phyloP scores from a whole-genome alignment of 228 moss, liverwort and hornwort genomes.

The Sphagnum fallax region DNA sequence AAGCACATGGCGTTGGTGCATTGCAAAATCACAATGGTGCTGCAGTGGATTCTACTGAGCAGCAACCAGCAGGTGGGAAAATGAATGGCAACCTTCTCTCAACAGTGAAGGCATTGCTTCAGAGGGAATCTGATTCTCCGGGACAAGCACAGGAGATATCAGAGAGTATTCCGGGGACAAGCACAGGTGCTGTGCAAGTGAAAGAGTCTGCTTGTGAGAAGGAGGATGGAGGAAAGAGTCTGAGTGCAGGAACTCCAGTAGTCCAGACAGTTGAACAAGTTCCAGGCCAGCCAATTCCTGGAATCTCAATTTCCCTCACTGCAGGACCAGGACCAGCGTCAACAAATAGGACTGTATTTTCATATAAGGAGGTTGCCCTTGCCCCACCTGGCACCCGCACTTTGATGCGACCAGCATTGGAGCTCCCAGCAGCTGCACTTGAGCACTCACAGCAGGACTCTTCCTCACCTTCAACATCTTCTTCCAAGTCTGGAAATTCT shows the following conservation, averaged over 20 bases:
- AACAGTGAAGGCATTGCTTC: background rate
- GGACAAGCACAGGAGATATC: background rate
- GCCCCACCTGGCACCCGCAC: slow-evolving; percentile 40
- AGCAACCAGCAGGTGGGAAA: background rate
- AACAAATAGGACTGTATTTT: slow-evolving; percentile 27
- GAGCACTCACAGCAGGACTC: slow-evolving; percentile 1
- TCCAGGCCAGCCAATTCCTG: background rate
- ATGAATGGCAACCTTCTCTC: background rate
- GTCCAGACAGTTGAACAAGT: background rate
- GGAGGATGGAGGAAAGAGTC: slow-evolving; percentile 11
- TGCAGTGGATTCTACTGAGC: background rate
- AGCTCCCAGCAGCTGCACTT: slow-evolving; percentile 7
- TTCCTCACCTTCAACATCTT: background rate
- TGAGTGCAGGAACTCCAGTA: background rate
- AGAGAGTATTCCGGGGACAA: background rate
- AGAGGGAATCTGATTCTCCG: background rate
- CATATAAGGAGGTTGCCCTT: slow-evolving; percentile 56
- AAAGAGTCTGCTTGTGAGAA: slow-evolving; percentile 18
- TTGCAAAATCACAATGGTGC: background rate
- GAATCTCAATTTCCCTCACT: background rate
- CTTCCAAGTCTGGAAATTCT: background rate
- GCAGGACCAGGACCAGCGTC: background rate
- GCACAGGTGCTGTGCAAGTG: background rate
- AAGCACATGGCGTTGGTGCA: background rate
- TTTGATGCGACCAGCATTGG: slow-evolving; percentile 19